Evolutionary conservation across 176 grass and related monocot species (phyloP).

Genomic region (Urochloa ruziziensis): DNA sequence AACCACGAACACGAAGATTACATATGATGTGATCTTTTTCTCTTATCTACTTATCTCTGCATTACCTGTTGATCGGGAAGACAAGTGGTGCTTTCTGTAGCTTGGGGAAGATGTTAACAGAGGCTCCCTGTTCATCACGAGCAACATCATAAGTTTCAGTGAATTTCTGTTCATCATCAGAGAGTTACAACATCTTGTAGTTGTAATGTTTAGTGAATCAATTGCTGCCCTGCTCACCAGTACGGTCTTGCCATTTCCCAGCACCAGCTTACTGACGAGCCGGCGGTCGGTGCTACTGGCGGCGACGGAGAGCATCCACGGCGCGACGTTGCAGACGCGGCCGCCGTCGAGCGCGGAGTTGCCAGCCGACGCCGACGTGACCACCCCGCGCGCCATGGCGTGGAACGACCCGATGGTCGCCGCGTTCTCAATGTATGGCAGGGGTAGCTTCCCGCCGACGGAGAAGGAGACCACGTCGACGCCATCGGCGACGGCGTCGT

Average conservation of each 20-base stretch:
- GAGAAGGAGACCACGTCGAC: slow-evolving; percentile 20
- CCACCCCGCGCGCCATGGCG: background rate
- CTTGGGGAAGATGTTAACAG: slow-evolving; percentile 9
- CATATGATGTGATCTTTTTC: background rate
- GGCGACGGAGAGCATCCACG: background rate
- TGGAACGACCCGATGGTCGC: background rate
- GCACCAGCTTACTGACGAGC: background rate
- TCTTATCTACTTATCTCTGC: background rate
- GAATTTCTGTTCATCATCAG: background rate
- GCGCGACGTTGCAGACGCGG: background rate
- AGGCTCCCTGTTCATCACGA: background rate
- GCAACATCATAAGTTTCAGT: background rate
- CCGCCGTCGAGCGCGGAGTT: background rate
- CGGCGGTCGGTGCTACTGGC: background rate
- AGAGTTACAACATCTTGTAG: background rate
- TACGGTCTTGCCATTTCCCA: background rate
- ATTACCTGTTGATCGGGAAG: slow-evolving; percentile 10
- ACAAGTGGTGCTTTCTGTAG: background rate
- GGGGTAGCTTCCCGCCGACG: background rate
- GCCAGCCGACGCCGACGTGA: background rate
- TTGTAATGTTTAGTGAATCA: background rate
- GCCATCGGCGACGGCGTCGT: slow-evolving; percentile 22
- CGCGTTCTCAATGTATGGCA: background rate
- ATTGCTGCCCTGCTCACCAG: background rate
- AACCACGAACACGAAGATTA: background rate